phyloP scores from a whole-genome alignment of 2,329 filamentous ascomycete genomes.

The Ceratocystis papillata region DNA sequence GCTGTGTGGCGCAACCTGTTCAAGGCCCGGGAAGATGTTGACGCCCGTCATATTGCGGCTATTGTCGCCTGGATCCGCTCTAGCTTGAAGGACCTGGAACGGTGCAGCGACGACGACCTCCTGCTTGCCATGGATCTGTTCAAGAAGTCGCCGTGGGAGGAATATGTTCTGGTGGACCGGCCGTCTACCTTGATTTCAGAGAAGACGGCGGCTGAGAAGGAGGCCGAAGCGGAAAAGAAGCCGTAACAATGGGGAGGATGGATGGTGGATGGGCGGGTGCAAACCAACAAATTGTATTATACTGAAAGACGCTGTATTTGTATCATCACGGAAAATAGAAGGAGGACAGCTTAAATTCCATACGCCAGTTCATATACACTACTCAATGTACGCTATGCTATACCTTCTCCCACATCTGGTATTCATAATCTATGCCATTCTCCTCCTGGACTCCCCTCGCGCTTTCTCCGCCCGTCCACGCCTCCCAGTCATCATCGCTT shows the following conservation, averaged over 20 bases:
- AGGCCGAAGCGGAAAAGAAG: constrained; percentile 3
- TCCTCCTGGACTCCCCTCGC: constrained; percentile 49
- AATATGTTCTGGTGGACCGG: constrained; percentile 22
- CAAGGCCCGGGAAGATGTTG: constrained; percentile 51
- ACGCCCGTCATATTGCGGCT: constrained; percentile 42
- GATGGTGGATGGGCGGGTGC: neutral
- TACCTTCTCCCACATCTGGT: constrained; percentile 60
- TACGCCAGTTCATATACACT: neutral
- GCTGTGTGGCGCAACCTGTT: constrained; percentile 93
- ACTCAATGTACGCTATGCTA: neutral
- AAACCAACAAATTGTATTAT: constrained; percentile 14
- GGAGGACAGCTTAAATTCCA: neutral
- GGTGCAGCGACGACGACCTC: constrained; percentile 38
- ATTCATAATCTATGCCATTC: constrained; percentile 54
- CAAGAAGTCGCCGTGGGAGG: constrained; percentile 30
- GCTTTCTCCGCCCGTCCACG: constrained; percentile 56
- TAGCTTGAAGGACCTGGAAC: constrained; percentile 40
- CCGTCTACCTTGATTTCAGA: constrained; percentile 19
- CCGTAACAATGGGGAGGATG: neutral
- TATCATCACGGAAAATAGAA: constrained; percentile 1
- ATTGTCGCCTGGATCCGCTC: constrained; percentile 48
- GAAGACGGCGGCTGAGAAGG: constrained; percentile 17
- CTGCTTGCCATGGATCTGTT: constrained; percentile 36
- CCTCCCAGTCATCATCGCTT: constrained; percentile 43
- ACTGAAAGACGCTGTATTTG: constrained; percentile 7